Conservation (phyloP, 106 monocot genomes). For the Dactylorhiza incarnata region DNA sequence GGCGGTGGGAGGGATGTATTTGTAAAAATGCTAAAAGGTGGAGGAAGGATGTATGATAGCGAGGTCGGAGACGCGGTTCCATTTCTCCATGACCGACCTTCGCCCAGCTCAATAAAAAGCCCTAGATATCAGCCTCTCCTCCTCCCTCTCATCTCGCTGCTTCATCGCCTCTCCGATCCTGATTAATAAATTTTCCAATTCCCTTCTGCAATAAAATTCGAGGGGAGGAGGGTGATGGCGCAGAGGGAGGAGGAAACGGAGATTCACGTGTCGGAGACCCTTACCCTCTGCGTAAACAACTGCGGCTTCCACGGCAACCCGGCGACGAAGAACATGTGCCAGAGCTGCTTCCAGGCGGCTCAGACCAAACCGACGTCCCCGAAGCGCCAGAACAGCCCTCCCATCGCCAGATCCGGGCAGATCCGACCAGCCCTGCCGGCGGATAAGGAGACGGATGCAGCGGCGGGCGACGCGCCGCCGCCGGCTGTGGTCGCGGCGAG, state of each 20-base stretch:
- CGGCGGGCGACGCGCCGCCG: neutral
- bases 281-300: slow-evolving; percentile 70
- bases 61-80: neutral
- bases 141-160: neutral
- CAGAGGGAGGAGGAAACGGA: slow-evolving; percentile 57
- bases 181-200: neutral
- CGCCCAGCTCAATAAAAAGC: neutral
- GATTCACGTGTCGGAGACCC: slow-evolving; percentile 28
- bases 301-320: slow-evolving; percentile 52
- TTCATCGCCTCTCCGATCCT: neutral
- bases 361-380: slow-evolving; percentile 10
- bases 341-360: slow-evolving; percentile 33
- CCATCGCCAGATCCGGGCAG: slow-evolving; percentile 10
- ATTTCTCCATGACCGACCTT: slow-evolving; percentile 5
- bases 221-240: slow-evolving; percentile 29
- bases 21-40: neutral
- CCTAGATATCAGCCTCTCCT: neutral
- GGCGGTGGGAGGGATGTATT: neutral
- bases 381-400: slow-evolving; percentile 4
- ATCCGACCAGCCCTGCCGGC: slow-evolving; percentile 9
- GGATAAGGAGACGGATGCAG: neutral
- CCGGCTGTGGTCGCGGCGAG: neutral
- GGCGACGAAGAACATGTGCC: slow-evolving; percentile 49
- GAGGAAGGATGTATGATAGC: neutral
- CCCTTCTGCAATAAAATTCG: neutral